These are phyloP conservation scores for Macrolepiota dolichaula DNA, from an alignment of 768 basidiomycete species.

Conservation along the genomic window DNA sequence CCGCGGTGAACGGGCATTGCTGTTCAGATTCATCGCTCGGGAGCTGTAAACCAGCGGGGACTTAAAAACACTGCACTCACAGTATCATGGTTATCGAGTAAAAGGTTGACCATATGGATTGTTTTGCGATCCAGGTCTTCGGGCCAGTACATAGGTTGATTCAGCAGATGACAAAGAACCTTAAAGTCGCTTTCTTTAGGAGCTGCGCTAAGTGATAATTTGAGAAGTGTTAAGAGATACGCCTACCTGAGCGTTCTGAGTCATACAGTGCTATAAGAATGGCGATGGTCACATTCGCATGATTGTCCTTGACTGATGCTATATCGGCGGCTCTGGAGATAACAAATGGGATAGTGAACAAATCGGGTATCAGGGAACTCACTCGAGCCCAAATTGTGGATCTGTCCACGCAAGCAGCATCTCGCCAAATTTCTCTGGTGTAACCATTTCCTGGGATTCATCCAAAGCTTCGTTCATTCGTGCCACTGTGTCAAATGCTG, in stretches of 20 bases:
- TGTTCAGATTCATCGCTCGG: conserved; percentile 19
- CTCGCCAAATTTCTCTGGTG: conserved; percentile 68
- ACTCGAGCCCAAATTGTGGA: conserved; percentile 57
- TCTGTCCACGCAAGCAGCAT: conserved; percentile 90
- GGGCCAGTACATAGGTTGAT: conserved; percentile 50
- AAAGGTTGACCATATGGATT: conserved; percentile 44
- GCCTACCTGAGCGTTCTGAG: conserved; percentile 42
- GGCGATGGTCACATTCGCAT: conserved; percentile 57
- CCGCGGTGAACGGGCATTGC: conserved; percentile 60
- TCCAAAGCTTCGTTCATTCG: conserved; percentile 61
- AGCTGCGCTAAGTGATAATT: not conserved
- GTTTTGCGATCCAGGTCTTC: conserved; percentile 31
- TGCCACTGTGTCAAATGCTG: conserved; percentile 60
- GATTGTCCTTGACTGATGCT: conserved; percentile 30
- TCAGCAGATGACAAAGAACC: conserved; percentile 57
- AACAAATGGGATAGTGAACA: conserved; percentile 7
- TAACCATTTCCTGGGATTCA: conserved; percentile 71
- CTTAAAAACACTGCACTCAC: conserved; percentile 30
- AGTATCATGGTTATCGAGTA: conserved; percentile 48
- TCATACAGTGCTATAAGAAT: conserved; percentile 47
- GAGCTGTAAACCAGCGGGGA: not conserved
- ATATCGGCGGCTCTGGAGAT: conserved; percentile 15
- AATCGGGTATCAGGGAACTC: conserved; percentile 13
- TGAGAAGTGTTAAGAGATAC: not conserved
- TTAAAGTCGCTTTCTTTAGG: conserved; percentile 58